Conservation (phyloP, 768 basidiomycete genomes). For the Lyophyllum decastes region DNA sequence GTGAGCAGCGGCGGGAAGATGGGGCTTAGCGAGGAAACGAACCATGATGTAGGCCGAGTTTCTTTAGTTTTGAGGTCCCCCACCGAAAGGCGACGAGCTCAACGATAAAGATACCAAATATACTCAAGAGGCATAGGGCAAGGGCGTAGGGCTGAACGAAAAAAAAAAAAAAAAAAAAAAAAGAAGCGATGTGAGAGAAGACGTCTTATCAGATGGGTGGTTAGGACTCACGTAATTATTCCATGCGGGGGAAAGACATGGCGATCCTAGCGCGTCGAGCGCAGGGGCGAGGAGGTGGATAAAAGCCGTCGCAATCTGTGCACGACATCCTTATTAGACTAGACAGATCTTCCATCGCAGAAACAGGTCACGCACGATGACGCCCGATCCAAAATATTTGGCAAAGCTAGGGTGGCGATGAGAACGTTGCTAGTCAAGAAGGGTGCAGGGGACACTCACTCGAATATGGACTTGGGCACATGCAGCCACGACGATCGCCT, state of each 20-base stretch:
- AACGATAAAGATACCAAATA: conserved; percentile 82
- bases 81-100: conserved; percentile 88
- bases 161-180: too few species aligned
- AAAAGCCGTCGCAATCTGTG: conserved; percentile 86
- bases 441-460: conserved; percentile 47
- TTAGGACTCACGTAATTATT: conserved; percentile 60
- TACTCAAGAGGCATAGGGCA: conserved; percentile 77
- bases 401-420: conserved; percentile 54
- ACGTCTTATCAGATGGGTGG: background rate
- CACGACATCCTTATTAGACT: conserved; percentile 3
- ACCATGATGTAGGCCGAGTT: conserved; percentile 68
- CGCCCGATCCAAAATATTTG: conserved; percentile 90
- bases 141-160: conserved; percentile 72
- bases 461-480: conserved; percentile 64
- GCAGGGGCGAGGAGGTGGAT: conserved; percentile 83
- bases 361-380: conserved; percentile 57
- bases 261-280: conserved; percentile 64
- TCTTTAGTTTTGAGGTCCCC: conserved; percentile 72
- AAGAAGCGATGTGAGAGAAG: background rate
- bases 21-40: conserved; percentile 18
- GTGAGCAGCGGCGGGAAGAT: conserved; percentile 3
- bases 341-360: background rate
- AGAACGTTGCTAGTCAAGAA: background rate
- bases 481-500: conserved; percentile 49
- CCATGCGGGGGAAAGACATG: conserved; percentile 77